Conservation (phyloP, 177 flowering plant genomes). For the Vitis hybrid region DNA sequence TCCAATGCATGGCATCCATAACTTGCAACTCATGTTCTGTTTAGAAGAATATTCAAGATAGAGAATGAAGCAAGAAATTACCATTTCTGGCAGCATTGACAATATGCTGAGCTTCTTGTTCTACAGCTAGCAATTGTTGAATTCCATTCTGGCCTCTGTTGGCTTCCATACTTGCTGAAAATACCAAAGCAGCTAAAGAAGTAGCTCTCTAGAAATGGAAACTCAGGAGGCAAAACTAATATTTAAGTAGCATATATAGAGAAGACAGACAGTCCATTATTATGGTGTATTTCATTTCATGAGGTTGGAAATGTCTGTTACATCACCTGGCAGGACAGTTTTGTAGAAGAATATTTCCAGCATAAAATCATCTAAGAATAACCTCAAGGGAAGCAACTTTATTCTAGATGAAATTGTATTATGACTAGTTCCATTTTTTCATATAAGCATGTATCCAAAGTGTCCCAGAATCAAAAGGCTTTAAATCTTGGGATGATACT, state of each 20-base stretch:
- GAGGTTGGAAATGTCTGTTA: neutral
- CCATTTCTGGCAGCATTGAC: slow-evolving; percentile 82
- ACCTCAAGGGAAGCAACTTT: no score
- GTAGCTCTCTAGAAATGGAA: neutral
- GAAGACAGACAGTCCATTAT: neutral
- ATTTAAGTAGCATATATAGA: neutral
- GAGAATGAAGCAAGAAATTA: slow-evolving; percentile 19
- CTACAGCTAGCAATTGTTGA: slow-evolving; percentile 76
- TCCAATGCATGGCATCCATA: neutral
- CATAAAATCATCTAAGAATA: neutral
- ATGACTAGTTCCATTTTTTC: neutral
- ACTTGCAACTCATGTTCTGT: neutral
- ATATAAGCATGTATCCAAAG: neutral
- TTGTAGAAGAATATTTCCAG: neutral
- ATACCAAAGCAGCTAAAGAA: slow-evolving; percentile 1
- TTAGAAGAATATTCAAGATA: neutral
- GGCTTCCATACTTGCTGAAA: slow-evolving; percentile 45
- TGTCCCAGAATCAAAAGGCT: neutral
- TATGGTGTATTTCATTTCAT: neutral
- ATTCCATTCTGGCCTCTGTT: slow-evolving; percentile 75
- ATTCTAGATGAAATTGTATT: neutral
- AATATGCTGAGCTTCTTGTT: slow-evolving; percentile 86
- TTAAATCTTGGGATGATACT: neutral
- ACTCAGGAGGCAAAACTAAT: no score
- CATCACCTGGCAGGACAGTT: neutral